Conservation (phyloP, 2,329 filamentous ascomycete genomes). For the Monosporascus sp. region DNA sequence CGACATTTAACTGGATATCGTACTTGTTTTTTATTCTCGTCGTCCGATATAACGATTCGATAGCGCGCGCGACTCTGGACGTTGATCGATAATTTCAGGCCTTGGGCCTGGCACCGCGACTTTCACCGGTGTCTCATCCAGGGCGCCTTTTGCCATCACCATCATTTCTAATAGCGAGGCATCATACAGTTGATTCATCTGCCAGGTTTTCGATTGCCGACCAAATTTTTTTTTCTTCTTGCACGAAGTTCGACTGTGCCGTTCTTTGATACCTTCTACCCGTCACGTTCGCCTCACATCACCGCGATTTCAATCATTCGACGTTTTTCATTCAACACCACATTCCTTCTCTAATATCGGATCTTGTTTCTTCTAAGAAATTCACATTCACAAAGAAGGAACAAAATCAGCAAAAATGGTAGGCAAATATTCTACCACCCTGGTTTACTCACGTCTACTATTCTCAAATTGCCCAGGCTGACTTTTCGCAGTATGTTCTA, state of each 20-base stretch:
- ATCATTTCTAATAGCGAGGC: too few relatives aligned
- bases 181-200: conserved; percentile 2
- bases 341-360: not conserved
- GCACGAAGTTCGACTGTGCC: conserved; percentile 3
- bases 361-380: not conserved
- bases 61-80: conserved; percentile 16
- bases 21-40: conserved; percentile 29
- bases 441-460: not conserved
- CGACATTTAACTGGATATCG: conserved; percentile 30
- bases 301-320: too few relatives aligned
- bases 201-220: conserved; percentile 9
- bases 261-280: too few relatives aligned
- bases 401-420: not conserved
- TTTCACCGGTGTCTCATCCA: conserved; percentile 7
- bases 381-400: not conserved
- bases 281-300: too few relatives aligned
- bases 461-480: not conserved
- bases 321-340: not conserved
- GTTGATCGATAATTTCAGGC: conserved; percentile 31
- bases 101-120: conserved; percentile 30
- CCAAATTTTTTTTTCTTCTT: conserved; percentile 17
- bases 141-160: conserved; percentile 16
- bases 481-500: not conserved
- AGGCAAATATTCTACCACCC: not conserved
- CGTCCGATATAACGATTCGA: conserved; percentile 8